These are phyloP conservation scores for Debaryomyces singareniensis DNA, from an alignment of 1,139 yeast species.

Conservation along the genomic window DNA sequence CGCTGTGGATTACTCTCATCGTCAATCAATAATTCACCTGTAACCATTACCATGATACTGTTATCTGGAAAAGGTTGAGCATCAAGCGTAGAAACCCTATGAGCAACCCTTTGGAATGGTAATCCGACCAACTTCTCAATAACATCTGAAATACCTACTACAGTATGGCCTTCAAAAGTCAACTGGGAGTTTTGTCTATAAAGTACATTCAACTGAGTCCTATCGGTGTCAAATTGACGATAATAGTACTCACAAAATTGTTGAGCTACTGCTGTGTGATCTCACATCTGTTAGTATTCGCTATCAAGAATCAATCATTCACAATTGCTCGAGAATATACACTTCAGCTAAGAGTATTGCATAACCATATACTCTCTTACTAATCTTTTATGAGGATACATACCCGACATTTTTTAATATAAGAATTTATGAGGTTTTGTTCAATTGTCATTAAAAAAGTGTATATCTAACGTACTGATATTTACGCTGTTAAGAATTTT, in stretches of 20 bases:
- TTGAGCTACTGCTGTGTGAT: constrained; percentile 65
- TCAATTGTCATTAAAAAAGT: background rate
- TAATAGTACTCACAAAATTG: constrained; percentile 94
- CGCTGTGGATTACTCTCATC: constrained; percentile 94
- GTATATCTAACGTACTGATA: constrained; percentile 1
- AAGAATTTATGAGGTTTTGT: constrained; percentile 1
- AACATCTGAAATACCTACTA: constrained; percentile 89
- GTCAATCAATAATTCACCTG: constrained; percentile 90
- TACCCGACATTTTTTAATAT: constrained; percentile 4
- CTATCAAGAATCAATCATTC: background rate
- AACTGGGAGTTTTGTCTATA: constrained; percentile 97
- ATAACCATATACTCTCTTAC: background rate
- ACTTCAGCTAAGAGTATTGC: background rate
- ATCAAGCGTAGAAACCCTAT: constrained; percentile 88
- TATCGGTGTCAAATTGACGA: constrained; percentile 89
- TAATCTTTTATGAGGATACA: background rate
- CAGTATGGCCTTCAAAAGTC: constrained; percentile 90
- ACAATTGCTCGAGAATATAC: background rate
- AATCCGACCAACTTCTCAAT: constrained; percentile 83
- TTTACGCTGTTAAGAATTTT: background rate
- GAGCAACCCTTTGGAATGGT: constrained; percentile 89
- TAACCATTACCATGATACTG: constrained; percentile 94
- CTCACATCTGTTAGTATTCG: constrained; percentile 25
- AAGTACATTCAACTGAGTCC: constrained; percentile 86
- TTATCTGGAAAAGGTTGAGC: constrained; percentile 97